Evolutionary conservation across 2,329 filamentous ascomycete genomes (phyloP).

Genomic region (Aspergillus uvarum): DNA sequence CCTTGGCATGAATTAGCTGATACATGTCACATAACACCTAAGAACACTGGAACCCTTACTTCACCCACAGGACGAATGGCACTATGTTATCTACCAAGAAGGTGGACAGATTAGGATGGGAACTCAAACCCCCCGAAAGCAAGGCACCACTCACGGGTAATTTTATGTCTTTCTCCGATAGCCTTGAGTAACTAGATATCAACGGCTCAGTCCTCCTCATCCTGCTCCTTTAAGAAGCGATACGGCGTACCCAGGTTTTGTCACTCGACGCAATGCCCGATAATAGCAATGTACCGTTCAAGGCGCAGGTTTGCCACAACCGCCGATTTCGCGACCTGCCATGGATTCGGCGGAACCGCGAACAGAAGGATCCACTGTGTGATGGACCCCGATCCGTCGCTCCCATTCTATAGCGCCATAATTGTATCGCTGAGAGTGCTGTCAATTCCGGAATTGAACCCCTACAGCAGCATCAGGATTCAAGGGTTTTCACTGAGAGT

Average conservation of each 20-base stretch:
- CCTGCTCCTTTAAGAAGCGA: not conserved
- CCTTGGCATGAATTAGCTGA: conserved; percentile 12
- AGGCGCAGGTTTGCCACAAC: conserved; percentile 37
- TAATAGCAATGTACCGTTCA: conserved; percentile 36
- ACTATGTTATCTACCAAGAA: conserved; percentile 33
- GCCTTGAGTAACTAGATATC: conserved; percentile 31
- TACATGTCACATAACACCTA: conserved; percentile 2
- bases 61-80: conserved; percentile 37
- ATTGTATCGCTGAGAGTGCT: conserved; percentile 32
- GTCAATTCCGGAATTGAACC: conserved; percentile 37
- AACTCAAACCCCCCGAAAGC: too few species aligned
- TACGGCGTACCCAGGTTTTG: conserved; percentile 34
- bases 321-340: conserved; percentile 32
- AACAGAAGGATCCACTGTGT: conserved; percentile 23
- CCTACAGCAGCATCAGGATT: conserved; percentile 16
- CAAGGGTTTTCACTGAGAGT: not conserved
- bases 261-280: conserved; percentile 38
- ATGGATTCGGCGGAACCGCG: conserved; percentile 30
- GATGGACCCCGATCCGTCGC: conserved; percentile 26
- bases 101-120: too few species aligned
- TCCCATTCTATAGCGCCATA: conserved; percentile 39
- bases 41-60: conserved; percentile 24
- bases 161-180: conserved; percentile 34
- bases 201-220: not conserved
- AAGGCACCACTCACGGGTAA: conserved; percentile 25